Base-by-base conservation (phyloP, 2,329 filamentous ascomycete species). In the Neophaeococcomyces mojaviensis region DNA sequence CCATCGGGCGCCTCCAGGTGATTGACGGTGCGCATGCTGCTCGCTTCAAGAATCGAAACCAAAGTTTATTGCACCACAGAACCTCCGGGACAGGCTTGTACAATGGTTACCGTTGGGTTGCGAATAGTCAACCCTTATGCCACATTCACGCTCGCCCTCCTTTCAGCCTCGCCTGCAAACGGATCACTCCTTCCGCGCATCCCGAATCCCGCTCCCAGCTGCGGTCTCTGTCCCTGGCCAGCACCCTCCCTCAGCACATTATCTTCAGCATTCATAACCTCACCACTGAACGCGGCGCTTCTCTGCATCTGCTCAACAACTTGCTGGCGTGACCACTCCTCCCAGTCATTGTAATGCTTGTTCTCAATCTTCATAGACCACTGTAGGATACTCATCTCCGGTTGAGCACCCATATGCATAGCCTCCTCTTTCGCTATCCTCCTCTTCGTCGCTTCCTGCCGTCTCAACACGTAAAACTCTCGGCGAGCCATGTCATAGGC, bases 361-460 rank as follows among this genome's bases (percentile, higher is more conserved):
- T 94, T 81, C 68, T 98, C 92, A 44, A 95, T 73, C 51, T 82
- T 71, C 79, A 92, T 86, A 54, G 86, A 81, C 47, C 94, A 72
- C 49, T 94, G 82, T 42, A 88, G 64, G 49, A 78, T 75, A 34
- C 78, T 74, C 65, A 83, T 85, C 63, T 88, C 88, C 63, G 97
- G 97, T 72, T 88, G 88, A 41, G 88, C 89, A 44, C 92, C 92
- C 4, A 85, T 83, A 58, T 85, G 78, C 52, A 81, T 73, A 22
- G 92, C 90, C 68, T 98, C 92, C 68, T 98, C 92, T 40, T 80
- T 74, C 6, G 90, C 86, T 49, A 98, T 77, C 57, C 89, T 81
- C 56, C 79, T 76, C 68, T 90, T 81, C 39, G 95, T 78, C 54
- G 96, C 88, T 58, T 94, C 82, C 49, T 80, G 73, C 57, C 94